A percentile compares a stretch with the other conserved stretches of the same genome.
phyloP scores from a whole-genome alignment of 1,284 basidiomycete species.

The Retiboletus flavoniger region DNA sequence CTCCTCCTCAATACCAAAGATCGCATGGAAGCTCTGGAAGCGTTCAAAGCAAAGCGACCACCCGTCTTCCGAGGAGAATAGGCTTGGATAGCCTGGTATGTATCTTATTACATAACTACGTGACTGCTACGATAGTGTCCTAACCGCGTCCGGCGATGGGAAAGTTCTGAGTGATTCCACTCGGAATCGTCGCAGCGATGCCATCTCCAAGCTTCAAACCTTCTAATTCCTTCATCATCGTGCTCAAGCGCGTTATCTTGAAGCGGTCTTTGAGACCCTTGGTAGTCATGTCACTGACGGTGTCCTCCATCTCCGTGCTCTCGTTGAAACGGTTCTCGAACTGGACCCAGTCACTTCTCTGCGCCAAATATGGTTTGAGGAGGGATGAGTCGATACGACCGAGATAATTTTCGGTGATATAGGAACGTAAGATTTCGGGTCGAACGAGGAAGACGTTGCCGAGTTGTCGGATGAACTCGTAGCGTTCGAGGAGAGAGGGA shows the following conservation, averaged over 20 bases:
- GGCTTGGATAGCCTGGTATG: background rate
- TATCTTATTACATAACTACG: conserved; percentile 2
- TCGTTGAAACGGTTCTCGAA: conserved; percentile 77
- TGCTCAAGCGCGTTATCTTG: conserved; percentile 63
- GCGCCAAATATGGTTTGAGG: conserved; percentile 87
- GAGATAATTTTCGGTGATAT: conserved; percentile 89
- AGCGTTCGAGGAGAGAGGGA: conserved; percentile 86
- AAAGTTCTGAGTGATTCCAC: conserved; percentile 53
- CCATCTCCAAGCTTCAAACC: conserved; percentile 61
- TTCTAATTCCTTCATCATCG: conserved; percentile 84
- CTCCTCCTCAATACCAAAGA: conserved; percentile 78
- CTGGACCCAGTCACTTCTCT: conserved; percentile 86
- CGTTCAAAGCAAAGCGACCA: conserved; percentile 86
- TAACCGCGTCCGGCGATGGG: conserved; percentile 39
- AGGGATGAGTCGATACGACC: conserved; percentile 87
- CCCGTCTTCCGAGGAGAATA: conserved; percentile 85
- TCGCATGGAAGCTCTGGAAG: conserved; percentile 80
- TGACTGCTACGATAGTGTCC: conserved; percentile 2
- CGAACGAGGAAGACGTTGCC: conserved; percentile 96
- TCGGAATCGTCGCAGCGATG: conserved; percentile 53
- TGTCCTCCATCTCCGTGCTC: conserved; percentile 46
- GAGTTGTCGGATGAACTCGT: conserved; percentile 97
- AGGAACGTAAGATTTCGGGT: conserved; percentile 89
- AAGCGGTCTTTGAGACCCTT: conserved; percentile 67
- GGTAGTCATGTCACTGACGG: conserved; percentile 38